Evolutionary conservation across 176 grass and related monocot species (phyloP), one percentile per base, ranked within the genome.

Genomic region (Carex scoparia): DNA sequence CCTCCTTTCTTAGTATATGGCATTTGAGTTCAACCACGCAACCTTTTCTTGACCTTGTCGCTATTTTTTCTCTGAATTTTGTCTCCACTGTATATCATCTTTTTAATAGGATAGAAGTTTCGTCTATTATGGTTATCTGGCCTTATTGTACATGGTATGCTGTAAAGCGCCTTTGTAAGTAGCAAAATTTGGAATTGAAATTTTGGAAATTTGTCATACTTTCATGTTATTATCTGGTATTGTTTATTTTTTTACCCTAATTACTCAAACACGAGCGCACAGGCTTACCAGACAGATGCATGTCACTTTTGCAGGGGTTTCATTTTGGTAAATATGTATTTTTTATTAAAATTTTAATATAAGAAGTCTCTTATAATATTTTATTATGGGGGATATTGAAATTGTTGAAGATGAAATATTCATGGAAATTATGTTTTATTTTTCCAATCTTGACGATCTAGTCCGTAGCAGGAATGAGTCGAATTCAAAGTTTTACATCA

Each of bases 131-230:
- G 40, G 27, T 79, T 79, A 58, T 79, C 53, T 58, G 74, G 74
- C 28, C 74, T 16, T 79, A 56, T 57, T 79, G 74, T 79, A 79
- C 74, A 79, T 79, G 74, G 74, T 79, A 18, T 79, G 51, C 74
- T 79, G 74, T 58, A 58, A 79, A 79, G 74, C 74, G 32, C 49
- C 53, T 77, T 56, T 49, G 28, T 53, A 58, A 79, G 74, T 79
- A 10, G 74, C 74, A 79, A 79, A 79, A 56, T 58, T 27, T 79
- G 74, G 74, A 78, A 57, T 79, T 79, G 74, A 79, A 79, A 58
- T 58, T 79, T 79, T 58, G 51, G 74, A 33, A 79, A 79, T 58
- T 75, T 33, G 30, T 58, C 28, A 37, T 35, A 14, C 12, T 55
- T 78, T 7, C 48, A 12, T 78, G 48, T 33, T 31, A 16, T 18